A percentile compares a stretch with the other conserved stretches of the same genome.
phyloP scores from a whole-genome alignment of 306 rosid genomes.

The Heteromeles arbutifolia region DNA sequence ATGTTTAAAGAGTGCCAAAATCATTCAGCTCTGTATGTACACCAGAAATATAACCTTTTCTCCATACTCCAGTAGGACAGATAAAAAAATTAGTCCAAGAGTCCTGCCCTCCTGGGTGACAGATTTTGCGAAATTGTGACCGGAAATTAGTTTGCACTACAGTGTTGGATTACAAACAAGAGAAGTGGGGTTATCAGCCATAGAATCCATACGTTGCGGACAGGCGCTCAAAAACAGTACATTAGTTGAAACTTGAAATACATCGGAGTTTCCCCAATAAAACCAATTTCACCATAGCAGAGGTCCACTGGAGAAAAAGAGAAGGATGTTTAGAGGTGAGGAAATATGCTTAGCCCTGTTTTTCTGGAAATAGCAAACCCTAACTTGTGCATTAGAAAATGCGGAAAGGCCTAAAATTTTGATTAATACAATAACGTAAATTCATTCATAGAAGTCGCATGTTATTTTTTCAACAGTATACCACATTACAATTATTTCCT shows the following conservation, averaged over 20 bases:
- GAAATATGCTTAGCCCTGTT: background rate
- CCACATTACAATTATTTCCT: background rate
- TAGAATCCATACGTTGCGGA: background rate
- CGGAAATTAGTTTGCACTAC: background rate
- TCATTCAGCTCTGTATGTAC: background rate
- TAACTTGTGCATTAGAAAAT: background rate
- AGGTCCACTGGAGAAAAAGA: background rate
- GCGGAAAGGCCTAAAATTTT: background rate
- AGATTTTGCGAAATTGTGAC: background rate
- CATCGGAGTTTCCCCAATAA: background rate
- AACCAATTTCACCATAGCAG: background rate
- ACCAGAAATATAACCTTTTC: background rate
- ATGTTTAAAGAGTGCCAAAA: background rate
- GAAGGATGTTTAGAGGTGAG: background rate
- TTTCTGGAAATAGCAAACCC: background rate
- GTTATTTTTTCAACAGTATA: background rate
- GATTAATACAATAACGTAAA: no score
- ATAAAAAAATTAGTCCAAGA: background rate
- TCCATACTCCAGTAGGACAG: background rate
- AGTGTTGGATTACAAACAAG: background rate
- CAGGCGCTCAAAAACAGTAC: background rate
- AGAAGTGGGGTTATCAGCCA: background rate
- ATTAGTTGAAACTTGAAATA: background rate
- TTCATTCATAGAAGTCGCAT: no score
- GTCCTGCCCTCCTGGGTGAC: background rate